phyloP scores from a whole-genome alignment of 2,329 filamentous ascomycete species.

The Diaporthe ampelina region DNA sequence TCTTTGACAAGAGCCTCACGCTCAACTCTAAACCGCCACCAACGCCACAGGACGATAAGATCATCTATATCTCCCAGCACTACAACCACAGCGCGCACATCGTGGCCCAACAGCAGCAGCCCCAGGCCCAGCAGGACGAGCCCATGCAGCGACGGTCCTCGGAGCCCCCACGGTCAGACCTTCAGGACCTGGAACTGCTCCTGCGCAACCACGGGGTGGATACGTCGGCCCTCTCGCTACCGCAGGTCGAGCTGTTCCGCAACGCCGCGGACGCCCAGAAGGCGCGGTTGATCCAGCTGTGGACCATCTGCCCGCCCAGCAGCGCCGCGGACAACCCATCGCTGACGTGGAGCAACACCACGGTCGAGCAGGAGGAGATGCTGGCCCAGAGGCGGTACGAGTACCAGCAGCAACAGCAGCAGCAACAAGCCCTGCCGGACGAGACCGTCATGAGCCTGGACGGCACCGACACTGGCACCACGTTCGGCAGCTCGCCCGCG shows the following conservation, averaged over 20 bases:
- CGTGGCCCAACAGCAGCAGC: constrained; percentile 50
- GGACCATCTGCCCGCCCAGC: constrained; percentile 83
- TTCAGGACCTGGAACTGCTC: constrained; percentile 68
- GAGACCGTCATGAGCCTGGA: constrained; percentile 65
- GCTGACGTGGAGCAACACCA: constrained; percentile 67
- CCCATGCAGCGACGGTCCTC: constrained; percentile 59
- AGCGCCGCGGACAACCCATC: constrained; percentile 67
- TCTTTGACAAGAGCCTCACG: constrained; percentile 83
- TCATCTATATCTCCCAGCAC: constrained; percentile 84
- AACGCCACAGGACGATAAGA: constrained; percentile 54
- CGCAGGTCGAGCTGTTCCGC: constrained; percentile 84
- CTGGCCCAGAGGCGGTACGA: constrained; percentile 75
- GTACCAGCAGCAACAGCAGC: constrained; percentile 58
- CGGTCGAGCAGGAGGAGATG: constrained; percentile 69
- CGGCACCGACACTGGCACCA: constrained; percentile 53
- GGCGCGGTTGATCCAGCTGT: constrained; percentile 83
- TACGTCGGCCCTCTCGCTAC: constrained; percentile 75
- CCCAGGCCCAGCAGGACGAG: constrained; percentile 50
- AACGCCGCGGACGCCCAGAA: constrained; percentile 81
- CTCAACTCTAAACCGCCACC: constrained; percentile 63
- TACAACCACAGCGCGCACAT: constrained; percentile 86
- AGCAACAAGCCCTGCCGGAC: constrained; percentile 43
- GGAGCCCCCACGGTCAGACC: constrained; percentile 63
- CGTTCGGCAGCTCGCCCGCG: constrained; percentile 46
- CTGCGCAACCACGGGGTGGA: constrained; percentile 79